Base-by-base conservation (phyloP, 1,284 basidiomycete species). In the Sparassis latifolia region DNA sequence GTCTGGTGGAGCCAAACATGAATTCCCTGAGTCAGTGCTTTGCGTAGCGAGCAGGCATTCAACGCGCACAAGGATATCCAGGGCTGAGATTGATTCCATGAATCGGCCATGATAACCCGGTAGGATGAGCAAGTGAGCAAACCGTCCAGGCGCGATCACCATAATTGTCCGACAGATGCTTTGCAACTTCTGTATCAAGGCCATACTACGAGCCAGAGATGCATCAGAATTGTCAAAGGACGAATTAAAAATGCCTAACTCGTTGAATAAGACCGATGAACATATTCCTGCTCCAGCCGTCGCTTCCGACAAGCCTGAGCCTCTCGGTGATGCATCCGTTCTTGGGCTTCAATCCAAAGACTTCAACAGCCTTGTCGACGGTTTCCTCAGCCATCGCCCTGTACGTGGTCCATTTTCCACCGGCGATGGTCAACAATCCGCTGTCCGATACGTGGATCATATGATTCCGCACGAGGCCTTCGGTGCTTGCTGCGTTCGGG, bases 331-430 rank as follows among this genome's bases (percentile, higher is more conserved):
- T 79, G 64, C 92, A 96, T 2, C 79, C 82, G 29, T 70, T 78
- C 61, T 69, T 79, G 69, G 76, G 33, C 62, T 83, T 69, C 47
- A 95, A 69, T 33, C 70, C 73, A 71, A 91, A 97, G 50, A 80
- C 80, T 66, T 89, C 79, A 56, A 98, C 77, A 7, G 95, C 96
- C 52, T 79, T 77, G 69, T 98, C 91, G 44, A 98, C 88, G 0
- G 93, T 92, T 75, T 99, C 93, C 73, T 95, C 82, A 33, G 96
- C 93, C 96, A 98, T 98, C 47, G 88, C 88, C 49, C 92, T 76
- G 69, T 98, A 99, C 32, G 96, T 98, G 48, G 96, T 99, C 96
- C 96, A 99, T 71, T 98, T 99, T 4, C 96, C 96, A 44, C 96
- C 96, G 5, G 93, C 93, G 61, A 98, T 96, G 20, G 95, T 98